Evolutionary conservation across 202 grass and related monocot species (phyloP).

Genomic region (Schoenoplectus triqueter): DNA sequence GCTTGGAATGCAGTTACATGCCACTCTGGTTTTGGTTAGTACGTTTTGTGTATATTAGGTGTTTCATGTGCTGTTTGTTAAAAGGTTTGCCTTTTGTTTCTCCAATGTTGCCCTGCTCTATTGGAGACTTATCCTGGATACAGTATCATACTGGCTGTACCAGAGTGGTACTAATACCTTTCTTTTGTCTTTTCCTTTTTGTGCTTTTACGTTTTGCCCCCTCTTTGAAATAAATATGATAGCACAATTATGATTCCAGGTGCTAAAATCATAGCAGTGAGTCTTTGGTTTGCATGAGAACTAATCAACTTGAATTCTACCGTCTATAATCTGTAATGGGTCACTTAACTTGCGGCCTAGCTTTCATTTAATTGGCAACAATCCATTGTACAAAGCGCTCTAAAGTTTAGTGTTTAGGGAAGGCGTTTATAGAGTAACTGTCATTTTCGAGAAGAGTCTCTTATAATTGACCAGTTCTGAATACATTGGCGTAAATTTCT

Average conservation of each 20-base stretch:
- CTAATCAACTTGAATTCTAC: not conserved
- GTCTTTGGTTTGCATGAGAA: not conserved
- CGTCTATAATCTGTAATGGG: not conserved
- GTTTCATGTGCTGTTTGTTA: conserved; percentile 9
- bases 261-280: not conserved
- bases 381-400: not conserved
- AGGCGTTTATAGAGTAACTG: not conserved
- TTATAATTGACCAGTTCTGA: not conserved
- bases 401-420: not conserved
- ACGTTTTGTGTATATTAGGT: conserved; percentile 31
- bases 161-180: not conserved
- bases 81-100: not conserved
- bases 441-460: not conserved
- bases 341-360: not conserved
- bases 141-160: not conserved
- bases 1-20: not conserved
- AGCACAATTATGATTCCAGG: not conserved
- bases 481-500: not conserved
- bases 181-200: not conserved
- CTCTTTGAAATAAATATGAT: not conserved
- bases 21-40: not conserved
- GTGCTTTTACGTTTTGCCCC: not conserved
- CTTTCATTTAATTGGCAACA: not conserved
- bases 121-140: not conserved
- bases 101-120: not conserved